phyloP scores from a whole-genome alignment of 129 eudicot genomes.

The Escallonia rubra region DNA sequence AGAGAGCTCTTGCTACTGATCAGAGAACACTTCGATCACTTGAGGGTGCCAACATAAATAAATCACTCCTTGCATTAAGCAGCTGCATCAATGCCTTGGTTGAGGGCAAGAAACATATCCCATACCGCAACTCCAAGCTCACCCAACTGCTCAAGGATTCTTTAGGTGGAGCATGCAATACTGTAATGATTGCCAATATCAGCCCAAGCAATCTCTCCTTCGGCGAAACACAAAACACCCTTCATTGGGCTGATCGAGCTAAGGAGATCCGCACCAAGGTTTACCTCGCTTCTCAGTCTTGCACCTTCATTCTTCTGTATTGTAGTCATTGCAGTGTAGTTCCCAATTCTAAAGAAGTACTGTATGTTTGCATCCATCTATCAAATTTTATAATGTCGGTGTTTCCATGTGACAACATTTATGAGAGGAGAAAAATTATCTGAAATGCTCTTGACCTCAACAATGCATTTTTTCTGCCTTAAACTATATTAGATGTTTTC shows the following conservation, averaged over 20 bases:
- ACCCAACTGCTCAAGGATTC: slow-evolving; percentile 90
- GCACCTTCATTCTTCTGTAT: neutral
- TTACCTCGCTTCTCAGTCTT: neutral
- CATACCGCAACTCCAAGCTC: slow-evolving; percentile 82
- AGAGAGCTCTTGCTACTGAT: slow-evolving; percentile 82
- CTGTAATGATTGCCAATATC: slow-evolving; percentile 86
- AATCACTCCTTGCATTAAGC: slow-evolving; percentile 77
- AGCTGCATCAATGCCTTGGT: slow-evolving; percentile 91
- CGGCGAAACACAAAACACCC: slow-evolving; percentile 84
- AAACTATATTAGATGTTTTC: too few species aligned
- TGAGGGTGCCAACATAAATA: slow-evolving; percentile 84
- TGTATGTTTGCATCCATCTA: neutral
- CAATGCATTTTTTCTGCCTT: too few species aligned
- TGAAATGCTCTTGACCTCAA: too few species aligned
- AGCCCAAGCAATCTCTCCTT: slow-evolving; percentile 83
- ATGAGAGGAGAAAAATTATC: too few species aligned
- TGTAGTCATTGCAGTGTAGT: neutral
- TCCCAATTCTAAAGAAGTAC: too few species aligned
- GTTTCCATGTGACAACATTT: too few species aligned
- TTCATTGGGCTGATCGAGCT: slow-evolving; percentile 94
- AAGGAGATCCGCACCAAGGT: slow-evolving; percentile 88
- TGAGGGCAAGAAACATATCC: slow-evolving; percentile 81
- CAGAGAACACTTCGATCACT: slow-evolving; percentile 84
- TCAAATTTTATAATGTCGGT: neutral
- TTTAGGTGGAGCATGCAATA: slow-evolving; percentile 78